Conservation (phyloP, 768 basidiomycete genomes). For the Pleurotus platypus region DNA sequence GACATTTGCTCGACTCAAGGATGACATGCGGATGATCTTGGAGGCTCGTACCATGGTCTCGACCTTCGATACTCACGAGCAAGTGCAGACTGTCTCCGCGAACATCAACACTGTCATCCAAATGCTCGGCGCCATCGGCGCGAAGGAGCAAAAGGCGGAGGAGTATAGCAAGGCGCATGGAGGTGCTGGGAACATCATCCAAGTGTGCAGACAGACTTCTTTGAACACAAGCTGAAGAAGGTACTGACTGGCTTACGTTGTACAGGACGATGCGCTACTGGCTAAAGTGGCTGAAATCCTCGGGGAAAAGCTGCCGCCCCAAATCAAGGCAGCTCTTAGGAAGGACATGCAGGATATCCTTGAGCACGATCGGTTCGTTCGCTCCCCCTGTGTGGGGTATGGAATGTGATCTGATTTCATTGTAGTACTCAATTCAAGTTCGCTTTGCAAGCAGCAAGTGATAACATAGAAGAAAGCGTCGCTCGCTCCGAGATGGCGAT, state of each 20-base stretch:
- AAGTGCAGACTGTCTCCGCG: background rate
- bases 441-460: slow-evolving; percentile 12
- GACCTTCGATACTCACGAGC: background rate
- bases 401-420: background rate
- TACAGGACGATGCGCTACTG: slow-evolving; percentile 7
- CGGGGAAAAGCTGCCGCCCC: slow-evolving; percentile 5
- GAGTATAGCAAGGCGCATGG: slow-evolving; percentile 1
- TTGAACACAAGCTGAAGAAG: no score
- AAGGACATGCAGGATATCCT: slow-evolving; percentile 9
- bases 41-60: slow-evolving; percentile 5
- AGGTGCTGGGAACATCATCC: background rate
- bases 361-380: slow-evolving; percentile 8
- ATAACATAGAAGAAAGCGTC: slow-evolving; percentile 14
- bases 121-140: slow-evolving; percentile 2
- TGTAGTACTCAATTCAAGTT: slow-evolving; percentile 16
- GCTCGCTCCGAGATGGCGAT: slow-evolving; percentile 13
- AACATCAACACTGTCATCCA: slow-evolving; percentile 1
- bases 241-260: background rate
- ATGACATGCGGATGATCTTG: background rate
- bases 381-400: background rate
- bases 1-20: background rate
- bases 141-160: slow-evolving; percentile 6
- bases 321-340: slow-evolving; percentile 1
- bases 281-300: slow-evolving; percentile 4
- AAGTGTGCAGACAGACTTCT: background rate